Evolutionary conservation across 139 green algal species (phyloP).

Genomic region (Coelastrella sp.): DNA sequence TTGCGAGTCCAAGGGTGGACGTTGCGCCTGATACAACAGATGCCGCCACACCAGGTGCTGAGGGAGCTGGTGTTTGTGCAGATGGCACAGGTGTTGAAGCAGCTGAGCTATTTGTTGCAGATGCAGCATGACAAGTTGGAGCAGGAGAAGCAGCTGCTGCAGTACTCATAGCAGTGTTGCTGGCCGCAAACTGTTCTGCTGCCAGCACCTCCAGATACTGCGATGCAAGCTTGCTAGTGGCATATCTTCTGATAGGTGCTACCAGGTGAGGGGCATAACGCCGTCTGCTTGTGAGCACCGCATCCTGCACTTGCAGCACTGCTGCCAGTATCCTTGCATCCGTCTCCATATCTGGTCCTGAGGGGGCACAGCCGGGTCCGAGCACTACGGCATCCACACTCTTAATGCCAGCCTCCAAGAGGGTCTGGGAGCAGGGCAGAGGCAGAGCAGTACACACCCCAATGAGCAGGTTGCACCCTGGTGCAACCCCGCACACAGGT

Average conservation of each 20-base stretch:
- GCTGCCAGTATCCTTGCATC: slow-evolving; percentile 54
- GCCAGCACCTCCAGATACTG: slow-evolving; percentile 53
- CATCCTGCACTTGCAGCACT: slow-evolving; percentile 57
- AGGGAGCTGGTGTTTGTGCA: too few relatives aligned
- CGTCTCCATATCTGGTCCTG: slow-evolving; percentile 48
- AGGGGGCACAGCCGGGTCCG: not conserved
- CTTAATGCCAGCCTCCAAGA: slow-evolving; percentile 65
- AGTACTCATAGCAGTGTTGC: not conserved
- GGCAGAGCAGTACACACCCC: not conserved
- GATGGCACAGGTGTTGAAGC: not conserved
- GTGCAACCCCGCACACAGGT: too few relatives aligned
- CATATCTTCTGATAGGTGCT: slow-evolving; percentile 23
- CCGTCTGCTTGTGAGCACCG: slow-evolving; percentile 54
- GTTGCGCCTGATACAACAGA: not conserved
- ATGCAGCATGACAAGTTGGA: not conserved
- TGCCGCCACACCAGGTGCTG: not conserved
- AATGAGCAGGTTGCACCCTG: too few relatives aligned
- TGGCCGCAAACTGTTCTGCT: slow-evolving; percentile 27
- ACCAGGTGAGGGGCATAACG: slow-evolving; percentile 52
- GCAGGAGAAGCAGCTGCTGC: slow-evolving; percentile 5
- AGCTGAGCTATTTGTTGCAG: not conserved
- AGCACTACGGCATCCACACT: slow-evolving; percentile 62
- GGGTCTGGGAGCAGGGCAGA: slow-evolving; percentile 11
- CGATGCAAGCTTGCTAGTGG: slow-evolving; percentile 44
- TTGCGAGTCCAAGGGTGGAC: too few relatives aligned